Conservation (phyloP, 352 stramenopile species). For the Phytophthora citrophthora region DNA sequence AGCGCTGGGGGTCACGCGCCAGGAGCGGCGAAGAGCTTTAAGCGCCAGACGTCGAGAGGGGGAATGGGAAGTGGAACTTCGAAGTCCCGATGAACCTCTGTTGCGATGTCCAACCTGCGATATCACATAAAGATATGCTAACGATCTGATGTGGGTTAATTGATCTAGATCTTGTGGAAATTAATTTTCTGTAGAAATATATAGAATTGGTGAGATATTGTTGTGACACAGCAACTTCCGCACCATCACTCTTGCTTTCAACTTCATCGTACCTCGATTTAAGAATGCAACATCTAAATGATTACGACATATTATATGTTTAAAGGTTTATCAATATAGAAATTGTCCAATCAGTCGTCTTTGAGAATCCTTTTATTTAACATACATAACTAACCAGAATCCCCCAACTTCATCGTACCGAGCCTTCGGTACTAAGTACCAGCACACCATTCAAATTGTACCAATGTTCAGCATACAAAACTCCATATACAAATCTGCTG, state of each 20-base stretch:
- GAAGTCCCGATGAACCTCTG: slow-evolving; percentile 26
- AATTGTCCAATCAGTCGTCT: no score
- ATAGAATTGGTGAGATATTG: slow-evolving; percentile 8
- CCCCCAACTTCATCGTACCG: slow-evolving; percentile 10
- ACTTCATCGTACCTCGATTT: slow-evolving; percentile 25
- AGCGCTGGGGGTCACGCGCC: neutral
- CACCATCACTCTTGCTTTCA: slow-evolving; percentile 61
- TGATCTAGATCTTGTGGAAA: neutral
- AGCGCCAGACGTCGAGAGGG: slow-evolving; percentile 25
- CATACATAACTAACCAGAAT: neutral
- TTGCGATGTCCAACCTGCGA: neutral
- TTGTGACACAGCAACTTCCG: slow-evolving; percentile 60
- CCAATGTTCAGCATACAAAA: slow-evolving; percentile 12
- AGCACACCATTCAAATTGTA: slow-evolving; percentile 26
- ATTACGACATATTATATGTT: neutral
- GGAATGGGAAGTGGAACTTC: slow-evolving; percentile 30
- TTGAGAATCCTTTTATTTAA: no score
- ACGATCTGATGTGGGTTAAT: neutral
- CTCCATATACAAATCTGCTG: slow-evolving; percentile 17
- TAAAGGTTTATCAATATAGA: no score
- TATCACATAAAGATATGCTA: neutral
- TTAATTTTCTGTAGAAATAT: slow-evolving; percentile 1
- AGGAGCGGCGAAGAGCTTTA: slow-evolving; percentile 1
- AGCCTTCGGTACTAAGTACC: slow-evolving; percentile 30
- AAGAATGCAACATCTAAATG: slow-evolving; percentile 1